Conservation (phyloP, 2,329 filamentous ascomycete genomes). For the Biscogniauxia mediterranea region DNA sequence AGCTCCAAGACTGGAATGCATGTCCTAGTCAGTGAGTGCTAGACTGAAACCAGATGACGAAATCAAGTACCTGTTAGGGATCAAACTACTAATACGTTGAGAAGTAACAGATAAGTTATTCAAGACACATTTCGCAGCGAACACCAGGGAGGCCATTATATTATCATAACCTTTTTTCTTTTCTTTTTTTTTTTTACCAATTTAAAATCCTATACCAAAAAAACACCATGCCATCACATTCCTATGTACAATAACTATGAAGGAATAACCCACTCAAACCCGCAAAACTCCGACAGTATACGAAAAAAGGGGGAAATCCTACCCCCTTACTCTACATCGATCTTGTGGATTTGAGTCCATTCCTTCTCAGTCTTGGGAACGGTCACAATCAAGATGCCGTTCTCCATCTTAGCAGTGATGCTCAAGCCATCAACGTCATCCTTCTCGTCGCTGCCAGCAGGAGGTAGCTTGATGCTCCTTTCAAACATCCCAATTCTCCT, state of each 20-base stretch:
- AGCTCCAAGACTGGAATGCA: conserved; percentile 10
- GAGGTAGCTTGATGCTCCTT: conserved; percentile 63
- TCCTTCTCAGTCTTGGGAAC: conserved; percentile 70
- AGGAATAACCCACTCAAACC: not conserved
- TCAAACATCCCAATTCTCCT: conserved; percentile 74
- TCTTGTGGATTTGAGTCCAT: conserved; percentile 61
- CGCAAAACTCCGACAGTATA: too few species aligned
- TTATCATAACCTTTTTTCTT: not conserved
- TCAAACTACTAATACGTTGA: conserved; percentile 10
- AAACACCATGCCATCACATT: not conserved
- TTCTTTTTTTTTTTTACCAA: not conserved
- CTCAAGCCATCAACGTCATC: conserved; percentile 63
- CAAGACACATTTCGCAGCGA: not conserved
- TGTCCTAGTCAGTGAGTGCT: conserved; percentile 12
- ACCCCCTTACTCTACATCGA: conserved; percentile 51
- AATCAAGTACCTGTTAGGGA: not conserved
- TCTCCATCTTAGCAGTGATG: conserved; percentile 75
- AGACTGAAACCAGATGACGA: conserved; percentile 10
- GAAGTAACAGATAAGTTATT: not conserved
- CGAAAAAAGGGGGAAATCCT: too few species aligned
- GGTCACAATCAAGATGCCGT: conserved; percentile 74
- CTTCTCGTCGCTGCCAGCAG: conserved; percentile 39
- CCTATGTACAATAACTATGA: not conserved
- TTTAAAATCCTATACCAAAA: not conserved
- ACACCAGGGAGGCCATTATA: not conserved